Percentiles rank a stretch among this genome's conserved stretches.
These are phyloP conservation scores for Pluteus cervinus DNA, from an alignment of 768 basidiomycete species.

Conservation along the genomic window DNA sequence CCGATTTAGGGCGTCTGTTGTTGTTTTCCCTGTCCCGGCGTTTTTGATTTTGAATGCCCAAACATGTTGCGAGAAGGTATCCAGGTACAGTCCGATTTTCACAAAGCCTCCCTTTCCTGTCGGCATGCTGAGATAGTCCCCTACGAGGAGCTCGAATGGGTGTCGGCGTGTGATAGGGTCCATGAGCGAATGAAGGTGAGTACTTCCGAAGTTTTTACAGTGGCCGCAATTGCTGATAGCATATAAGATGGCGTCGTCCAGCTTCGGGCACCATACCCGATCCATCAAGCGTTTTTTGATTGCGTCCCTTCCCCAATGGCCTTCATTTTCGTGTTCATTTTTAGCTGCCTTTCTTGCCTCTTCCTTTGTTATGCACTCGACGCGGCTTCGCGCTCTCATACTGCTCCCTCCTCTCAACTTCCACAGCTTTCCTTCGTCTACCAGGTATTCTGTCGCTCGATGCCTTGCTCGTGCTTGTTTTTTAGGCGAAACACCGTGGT, in stretches of 20 bases:
- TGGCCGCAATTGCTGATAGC: constrained; percentile 18
- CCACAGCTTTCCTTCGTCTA: constrained; percentile 23
- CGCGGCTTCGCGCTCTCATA: constrained; percentile 10
- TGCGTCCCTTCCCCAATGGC: constrained; percentile 27
- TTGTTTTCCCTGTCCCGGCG: constrained; percentile 19
- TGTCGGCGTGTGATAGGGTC: constrained; percentile 28
- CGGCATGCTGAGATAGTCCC: constrained; percentile 28
- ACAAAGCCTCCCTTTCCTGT: constrained; percentile 23
- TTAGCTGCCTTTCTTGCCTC: constrained; percentile 18
- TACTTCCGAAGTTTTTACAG: constrained; percentile 24
- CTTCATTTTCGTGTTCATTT: constrained; percentile 14
- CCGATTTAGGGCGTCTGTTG: constrained; percentile 9
- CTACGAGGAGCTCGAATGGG: constrained; percentile 32
- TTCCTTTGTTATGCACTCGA: constrained; percentile 21
- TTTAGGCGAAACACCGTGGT: constrained; percentile 9
- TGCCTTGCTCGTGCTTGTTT: constrained; percentile 16
- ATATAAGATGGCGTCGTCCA: constrained; percentile 18
- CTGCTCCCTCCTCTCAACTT: constrained; percentile 11
- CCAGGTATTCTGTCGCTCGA: constrained; percentile 16
- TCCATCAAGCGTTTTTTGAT: constrained; percentile 25
- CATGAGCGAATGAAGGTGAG: constrained; percentile 25
- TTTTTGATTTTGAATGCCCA: constrained; percentile 25
- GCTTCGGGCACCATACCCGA: constrained; percentile 17
- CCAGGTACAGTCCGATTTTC: constrained; percentile 22
- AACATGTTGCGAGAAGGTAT: constrained; percentile 21